Evolutionary conservation across 345 rosid genomes (phyloP).

Genomic region (Eucalyptus globulus): DNA sequence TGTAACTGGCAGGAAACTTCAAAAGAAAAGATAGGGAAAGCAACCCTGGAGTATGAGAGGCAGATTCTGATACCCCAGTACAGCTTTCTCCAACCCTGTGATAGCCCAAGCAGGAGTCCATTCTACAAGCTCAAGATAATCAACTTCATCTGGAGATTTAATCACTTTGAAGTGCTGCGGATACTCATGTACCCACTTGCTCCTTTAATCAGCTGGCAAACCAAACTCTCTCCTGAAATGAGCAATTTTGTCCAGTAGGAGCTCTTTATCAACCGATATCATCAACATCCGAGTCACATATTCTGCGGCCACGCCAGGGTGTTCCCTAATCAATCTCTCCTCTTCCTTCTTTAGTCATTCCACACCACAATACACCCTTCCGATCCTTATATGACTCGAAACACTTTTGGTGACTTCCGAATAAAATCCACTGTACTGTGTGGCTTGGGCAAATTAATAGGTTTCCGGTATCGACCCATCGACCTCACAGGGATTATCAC

Average conservation of each 20-base stretch:
- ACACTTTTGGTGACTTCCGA: conserved; percentile 12
- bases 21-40: conserved; percentile 60
- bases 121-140: conserved; percentile 59
- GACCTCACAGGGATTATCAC: background rate
- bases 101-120: conserved; percentile 84
- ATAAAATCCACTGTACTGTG: conserved; percentile 47
- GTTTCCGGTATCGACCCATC: background rate
- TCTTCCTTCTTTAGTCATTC: conserved; percentile 60
- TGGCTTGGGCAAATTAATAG: conserved; percentile 42
- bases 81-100: conserved; percentile 68
- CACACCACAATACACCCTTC: conserved; percentile 68
- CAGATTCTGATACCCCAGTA: conserved; percentile 20
- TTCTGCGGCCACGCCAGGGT: conserved; percentile 48
- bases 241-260: conserved; percentile 49
- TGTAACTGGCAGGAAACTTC: conserved; percentile 63
- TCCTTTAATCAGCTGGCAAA: conserved; percentile 58
- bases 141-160: conserved; percentile 26
- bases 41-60: conserved; percentile 43
- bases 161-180: conserved; percentile 50
- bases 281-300: conserved; percentile 69
- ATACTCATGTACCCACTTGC: conserved; percentile 49
- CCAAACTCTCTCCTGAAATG: conserved; percentile 78
- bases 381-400: conserved; percentile 32
- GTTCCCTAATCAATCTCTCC: conserved; percentile 40
- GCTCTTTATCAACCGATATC: conserved; percentile 1